Conservation (phyloP, 2,329 filamentous ascomycete genomes). For the Hawksworthiomyces lignivorus region DNA sequence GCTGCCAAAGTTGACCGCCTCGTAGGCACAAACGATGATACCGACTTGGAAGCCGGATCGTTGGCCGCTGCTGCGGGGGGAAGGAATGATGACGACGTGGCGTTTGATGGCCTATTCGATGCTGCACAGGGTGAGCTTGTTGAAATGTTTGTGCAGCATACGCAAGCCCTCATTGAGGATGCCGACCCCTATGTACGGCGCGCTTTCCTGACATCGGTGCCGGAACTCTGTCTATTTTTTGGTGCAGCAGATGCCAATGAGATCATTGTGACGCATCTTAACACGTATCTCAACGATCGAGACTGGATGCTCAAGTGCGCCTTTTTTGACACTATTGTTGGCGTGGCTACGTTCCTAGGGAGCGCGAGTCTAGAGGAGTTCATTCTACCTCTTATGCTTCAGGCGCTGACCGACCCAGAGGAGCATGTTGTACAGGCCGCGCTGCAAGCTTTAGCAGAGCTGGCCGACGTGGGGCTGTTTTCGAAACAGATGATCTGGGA, state of each 20-base stretch:
- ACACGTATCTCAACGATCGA: slow-evolving; percentile 92
- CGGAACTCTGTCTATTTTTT: slow-evolving; percentile 90
- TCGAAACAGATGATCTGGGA: slow-evolving; percentile 82
- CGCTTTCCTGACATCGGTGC: slow-evolving; percentile 85
- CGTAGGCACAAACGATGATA: slow-evolving; percentile 5
- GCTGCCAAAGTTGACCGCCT: slow-evolving; percentile 28
- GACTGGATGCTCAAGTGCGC: slow-evolving; percentile 97
- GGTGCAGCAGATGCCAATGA: slow-evolving; percentile 87
- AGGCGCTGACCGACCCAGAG: slow-evolving; percentile 85
- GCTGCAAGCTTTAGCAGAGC: slow-evolving; percentile 76
- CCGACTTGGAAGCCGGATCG: neutral
- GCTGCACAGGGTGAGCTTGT: slow-evolving; percentile 76
- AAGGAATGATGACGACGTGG: neutral
- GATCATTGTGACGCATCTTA: slow-evolving; percentile 90
- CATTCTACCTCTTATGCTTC: slow-evolving; percentile 90
- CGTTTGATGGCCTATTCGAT: slow-evolving; percentile 77
- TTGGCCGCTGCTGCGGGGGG: slow-evolving; percentile 30
- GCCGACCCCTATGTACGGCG: slow-evolving; percentile 76
- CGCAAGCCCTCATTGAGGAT: slow-evolving; percentile 84
- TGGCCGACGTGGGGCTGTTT: slow-evolving; percentile 81
- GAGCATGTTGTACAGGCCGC: slow-evolving; percentile 91
- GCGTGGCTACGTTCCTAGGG: slow-evolving; percentile 84
- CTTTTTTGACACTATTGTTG: slow-evolving; percentile 92
- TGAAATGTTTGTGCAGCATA: slow-evolving; percentile 77
- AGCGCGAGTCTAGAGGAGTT: slow-evolving; percentile 88